Percentiles rank a stretch among this genome's conserved stretches.
These are phyloP conservation scores for Trypanosoma brucei DNA, from an alignment of 208 protist genomes.

Conservation along the genomic window DNA sequence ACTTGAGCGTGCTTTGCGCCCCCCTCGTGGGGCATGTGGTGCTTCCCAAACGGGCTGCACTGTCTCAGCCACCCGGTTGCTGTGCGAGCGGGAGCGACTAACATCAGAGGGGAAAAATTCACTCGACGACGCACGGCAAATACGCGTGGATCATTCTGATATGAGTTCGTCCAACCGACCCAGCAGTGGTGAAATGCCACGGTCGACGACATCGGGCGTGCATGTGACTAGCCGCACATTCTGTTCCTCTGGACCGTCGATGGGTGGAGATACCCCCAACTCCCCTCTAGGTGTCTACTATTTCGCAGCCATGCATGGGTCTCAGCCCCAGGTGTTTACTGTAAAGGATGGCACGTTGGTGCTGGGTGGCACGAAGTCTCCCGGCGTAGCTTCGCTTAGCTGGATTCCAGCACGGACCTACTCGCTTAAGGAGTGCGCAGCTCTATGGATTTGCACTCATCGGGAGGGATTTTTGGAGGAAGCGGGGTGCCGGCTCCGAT, in stretches of 20 bases:
- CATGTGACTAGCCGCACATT: not conserved
- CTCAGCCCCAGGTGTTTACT: constrained; percentile 31
- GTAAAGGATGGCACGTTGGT: constrained; percentile 15
- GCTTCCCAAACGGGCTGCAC: constrained; percentile 1
- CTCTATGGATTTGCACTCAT: constrained; percentile 40
- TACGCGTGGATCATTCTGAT: not conserved
- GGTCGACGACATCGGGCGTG: not conserved
- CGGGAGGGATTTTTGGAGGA: constrained; percentile 11
- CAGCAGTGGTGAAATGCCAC: not conserved
- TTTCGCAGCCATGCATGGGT: constrained; percentile 54
- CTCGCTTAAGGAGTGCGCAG: constrained; percentile 31
- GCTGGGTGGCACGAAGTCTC: constrained; percentile 45
- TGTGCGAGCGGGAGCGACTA: constrained; percentile 18
- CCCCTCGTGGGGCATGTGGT: not conserved
- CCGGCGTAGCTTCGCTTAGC: constrained; percentile 37
- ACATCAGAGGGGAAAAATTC: not conserved
- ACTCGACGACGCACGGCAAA: not conserved
- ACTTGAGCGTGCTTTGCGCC: constrained; percentile 20
- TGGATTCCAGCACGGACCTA: constrained; percentile 34
- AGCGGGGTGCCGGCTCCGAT: constrained; percentile 1
- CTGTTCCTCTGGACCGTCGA: not conserved
- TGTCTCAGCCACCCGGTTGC: constrained; percentile 19
- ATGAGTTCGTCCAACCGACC: not conserved
- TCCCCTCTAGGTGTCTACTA: constrained; percentile 15
- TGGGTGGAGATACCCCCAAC: not conserved